Base-by-base conservation (phyloP, 2,329 filamentous ascomycete genomes). In the Fusarium temperatum region DNA sequence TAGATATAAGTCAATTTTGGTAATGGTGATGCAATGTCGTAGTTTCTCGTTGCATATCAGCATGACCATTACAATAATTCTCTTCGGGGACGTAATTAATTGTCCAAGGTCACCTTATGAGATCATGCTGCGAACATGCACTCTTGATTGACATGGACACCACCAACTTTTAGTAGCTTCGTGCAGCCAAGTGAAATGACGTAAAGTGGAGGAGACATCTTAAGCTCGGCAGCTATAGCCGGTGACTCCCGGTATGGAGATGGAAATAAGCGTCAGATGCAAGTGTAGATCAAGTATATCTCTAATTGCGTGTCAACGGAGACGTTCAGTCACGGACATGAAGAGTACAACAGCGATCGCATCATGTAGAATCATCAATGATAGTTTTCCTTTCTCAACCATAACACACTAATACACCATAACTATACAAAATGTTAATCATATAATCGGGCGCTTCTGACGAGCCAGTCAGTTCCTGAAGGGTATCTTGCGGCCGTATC, bases 401-500 rank as follows among this genome's bases (percentile, higher is more conserved):
- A 32, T 36, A 20, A 47, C 15, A n/a, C 48, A 51, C 30, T 38
- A 45, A 51, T 65, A 42, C 32, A 60, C 32, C 28, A 11, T 51
- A 2, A 36, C 32, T 38, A 61, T 42, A 73, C 57, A 73, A 73
- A 51, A 57, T 63, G 38, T 36, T 36, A 54, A 41, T 64, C 65
- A 44, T 59, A 51, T 60, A 66, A 44, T 39, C 22, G 60, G 72
- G 50, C 41, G 45, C 26, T 51, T 70, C 69, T 60, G 53, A 72
- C 67, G 38, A 48, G 28, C 35, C 59, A 38, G 54, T 63, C 51
- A 66, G 68, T 56, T 70, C 48, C 62, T 68, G 67, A 74, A 69
- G 73, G 73, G 73, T 75, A 75, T 75, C 73, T 74, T 63, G 63
- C 68, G 64, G 73, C 73, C 73, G 73, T 75, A 55, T 74, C 70